Evolutionary conservation across 2,329 filamentous ascomycete genomes (phyloP), one percentile per base, ranked within the genome.

Genomic region (Cladosporium sp.): DNA sequence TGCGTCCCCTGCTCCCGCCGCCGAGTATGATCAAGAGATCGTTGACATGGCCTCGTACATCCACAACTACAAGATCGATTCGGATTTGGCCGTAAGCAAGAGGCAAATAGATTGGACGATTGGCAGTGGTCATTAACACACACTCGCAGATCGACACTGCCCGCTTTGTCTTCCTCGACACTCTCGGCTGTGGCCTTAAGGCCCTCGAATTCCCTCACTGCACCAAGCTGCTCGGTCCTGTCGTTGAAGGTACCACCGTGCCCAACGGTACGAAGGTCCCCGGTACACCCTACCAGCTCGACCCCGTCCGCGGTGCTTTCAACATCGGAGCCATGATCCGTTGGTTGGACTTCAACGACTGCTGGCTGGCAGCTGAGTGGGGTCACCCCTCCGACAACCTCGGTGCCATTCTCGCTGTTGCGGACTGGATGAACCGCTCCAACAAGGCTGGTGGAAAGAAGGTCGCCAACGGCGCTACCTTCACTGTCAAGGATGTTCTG

Each of bases 291-390:
- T 97, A 93, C 79, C 88, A 95, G 77, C 86, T 99, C 66, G 94
- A 97, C 74, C 94, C 94, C 37, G 86, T 97, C 73, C 93, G 93
- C 69, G 94, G 88, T 62, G 94, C 94, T 63, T 97, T 99, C 85
- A 97, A 97, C 83, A 97, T 99, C 68, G 94, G 94, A 68, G 89
- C 94, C 70, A 96, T 96, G 88, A 96, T 99, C 79, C 85, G 94
- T 72, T 99, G 94, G 94, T 85, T 99, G 70, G 94, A 99, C 80
- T 99, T 97, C 84, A 99, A 99, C 76, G 94, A 99, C 83, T 97
- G 94, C 85, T 99, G 93, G 94, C 83, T 97, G 63, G 94, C 93
- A 44, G 94, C 94, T 57, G 94, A 99, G 80, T 99, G 94, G 94
- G 94, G 94, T 59, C 94, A 99, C 77, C 94, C 94, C 61, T 97